Conservation (phyloP, 331 rosid genomes). For the Acacia pycnantha region DNA sequence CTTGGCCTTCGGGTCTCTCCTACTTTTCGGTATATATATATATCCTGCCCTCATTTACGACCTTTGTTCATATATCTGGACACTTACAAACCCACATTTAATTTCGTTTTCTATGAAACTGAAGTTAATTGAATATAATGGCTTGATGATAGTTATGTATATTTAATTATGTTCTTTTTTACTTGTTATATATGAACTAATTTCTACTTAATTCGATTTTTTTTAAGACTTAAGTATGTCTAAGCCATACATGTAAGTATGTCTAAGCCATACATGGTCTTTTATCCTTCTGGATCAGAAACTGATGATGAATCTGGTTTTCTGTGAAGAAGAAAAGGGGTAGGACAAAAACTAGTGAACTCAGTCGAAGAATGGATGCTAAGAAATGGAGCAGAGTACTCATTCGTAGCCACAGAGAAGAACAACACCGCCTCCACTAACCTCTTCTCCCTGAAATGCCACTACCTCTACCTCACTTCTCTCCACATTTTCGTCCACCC, state of each 20-base stretch:
- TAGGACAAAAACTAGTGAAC: slow-evolving; percentile 59
- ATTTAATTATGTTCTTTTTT: no score
- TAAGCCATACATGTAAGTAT: no score
- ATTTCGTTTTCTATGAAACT: neutral
- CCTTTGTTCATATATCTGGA: neutral
- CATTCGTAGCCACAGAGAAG: slow-evolving; percentile 63
- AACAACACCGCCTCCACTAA: slow-evolving; percentile 56
- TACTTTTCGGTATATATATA: slow-evolving; percentile 40
- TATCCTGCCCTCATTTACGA: neutral
- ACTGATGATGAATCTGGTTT: neutral
- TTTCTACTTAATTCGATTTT: no score
- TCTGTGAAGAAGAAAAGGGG: slow-evolving; percentile 60
- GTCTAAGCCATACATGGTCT: no score
- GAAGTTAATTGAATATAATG: neutral
- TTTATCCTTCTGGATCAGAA: neutral
- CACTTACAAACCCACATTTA: neutral
- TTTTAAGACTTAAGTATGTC: no score
- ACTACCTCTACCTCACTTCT: slow-evolving; percentile 55
- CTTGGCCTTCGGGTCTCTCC: slow-evolving; percentile 82
- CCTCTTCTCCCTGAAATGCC: slow-evolving; percentile 66
- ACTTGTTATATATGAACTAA: no score
- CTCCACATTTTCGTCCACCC: slow-evolving; percentile 61
- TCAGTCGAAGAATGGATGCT: slow-evolving; percentile 74
- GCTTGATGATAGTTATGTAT: neutral
- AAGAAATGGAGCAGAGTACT: slow-evolving; percentile 68